phyloP scores from a whole-genome alignment of 2,329 filamentous ascomycete species.

The Gaeumannomyces tritici region DNA sequence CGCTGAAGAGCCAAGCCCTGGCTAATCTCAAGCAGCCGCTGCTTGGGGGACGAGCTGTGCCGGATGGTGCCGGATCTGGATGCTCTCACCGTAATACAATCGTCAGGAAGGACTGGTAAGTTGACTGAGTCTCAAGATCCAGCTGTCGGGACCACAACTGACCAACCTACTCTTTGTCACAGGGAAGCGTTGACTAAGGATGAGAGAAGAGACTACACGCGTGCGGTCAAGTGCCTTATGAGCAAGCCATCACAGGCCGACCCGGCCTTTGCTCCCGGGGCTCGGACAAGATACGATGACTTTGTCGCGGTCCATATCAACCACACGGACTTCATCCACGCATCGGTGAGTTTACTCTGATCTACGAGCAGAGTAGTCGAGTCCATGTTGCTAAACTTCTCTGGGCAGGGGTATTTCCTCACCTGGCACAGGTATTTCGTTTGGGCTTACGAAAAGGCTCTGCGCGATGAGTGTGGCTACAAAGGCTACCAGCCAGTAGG shows the following conservation, averaged over 20 bases:
- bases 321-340: slow-evolving; percentile 19
- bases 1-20: background rate
- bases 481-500: slow-evolving; percentile 13
- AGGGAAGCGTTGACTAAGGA: slow-evolving; percentile 15
- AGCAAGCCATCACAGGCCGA: slow-evolving; percentile 12
- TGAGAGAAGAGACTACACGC: slow-evolving; percentile 15
- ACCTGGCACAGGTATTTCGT: slow-evolving; percentile 21
- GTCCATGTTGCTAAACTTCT: background rate
- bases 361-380: background rate
- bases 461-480: slow-evolving; percentile 24
- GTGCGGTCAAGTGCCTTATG: slow-evolving; percentile 16
- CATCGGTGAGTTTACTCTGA: slow-evolving; percentile 12
- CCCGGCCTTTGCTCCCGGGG: slow-evolving; percentile 15
- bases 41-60: background rate
- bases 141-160: no score
- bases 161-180: background rate
- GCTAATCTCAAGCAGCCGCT: background rate
- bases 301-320: slow-evolving; percentile 28
- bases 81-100: background rate
- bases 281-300: slow-evolving; percentile 20
- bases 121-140: background rate
- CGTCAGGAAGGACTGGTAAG: background rate
- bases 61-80: background rate
- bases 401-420: background rate
- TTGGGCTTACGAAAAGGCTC: slow-evolving; percentile 19